A percentile compares a stretch with the other conserved stretches of the same genome.
phyloP scores from a whole-genome alignment of 1,284 basidiomycete species.

The Moesziomyces globuligerus region DNA sequence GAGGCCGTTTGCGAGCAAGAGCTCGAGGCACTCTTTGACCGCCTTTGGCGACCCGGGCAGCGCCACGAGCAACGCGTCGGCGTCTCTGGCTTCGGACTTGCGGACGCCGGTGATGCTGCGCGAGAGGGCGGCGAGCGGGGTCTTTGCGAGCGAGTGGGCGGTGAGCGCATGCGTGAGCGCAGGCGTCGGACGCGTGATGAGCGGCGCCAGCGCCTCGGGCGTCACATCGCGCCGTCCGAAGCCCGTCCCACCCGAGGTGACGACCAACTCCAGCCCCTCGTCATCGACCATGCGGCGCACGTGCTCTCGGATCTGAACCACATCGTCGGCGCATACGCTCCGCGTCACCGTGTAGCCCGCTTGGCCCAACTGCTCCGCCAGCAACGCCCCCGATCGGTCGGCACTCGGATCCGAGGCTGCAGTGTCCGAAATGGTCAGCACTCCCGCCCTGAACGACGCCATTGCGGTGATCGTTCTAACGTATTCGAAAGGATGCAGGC shows the following conservation, averaged over 20 bases:
- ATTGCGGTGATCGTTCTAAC: neutral
- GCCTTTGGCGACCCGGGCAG: constrained; percentile 86
- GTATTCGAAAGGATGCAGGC: neutral
- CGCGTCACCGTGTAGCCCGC: constrained; percentile 14
- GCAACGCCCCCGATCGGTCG: constrained; percentile 51
- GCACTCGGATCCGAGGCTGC: constrained; percentile 21
- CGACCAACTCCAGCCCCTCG: constrained; percentile 41
- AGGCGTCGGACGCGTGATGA: constrained; percentile 79
- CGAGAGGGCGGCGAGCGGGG: constrained; percentile 81
- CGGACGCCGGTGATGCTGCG: constrained; percentile 80
- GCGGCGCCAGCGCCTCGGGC: constrained; percentile 79
- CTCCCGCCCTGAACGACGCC: constrained; percentile 12
- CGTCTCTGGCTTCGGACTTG: neutral
- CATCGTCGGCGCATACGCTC: constrained; percentile 42
- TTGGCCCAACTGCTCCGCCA: constrained; percentile 10
- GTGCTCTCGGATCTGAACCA: constrained; percentile 1
- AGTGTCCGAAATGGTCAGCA: constrained; percentile 54
- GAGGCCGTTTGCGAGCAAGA: constrained; percentile 72
- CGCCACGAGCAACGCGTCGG: constrained; percentile 77
- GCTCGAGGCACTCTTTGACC: constrained; percentile 79
- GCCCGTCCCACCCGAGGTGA: constrained; percentile 87
- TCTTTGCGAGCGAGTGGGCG: constrained; percentile 76
- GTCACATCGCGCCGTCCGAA: constrained; percentile 82
- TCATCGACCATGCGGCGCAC: constrained; percentile 22
- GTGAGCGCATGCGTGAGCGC: constrained; percentile 82